A percentile compares a stretch with the other conserved stretches of the same genome.
Conservation (phyloP, 495 filamentous ascomycete species). For the Lasiosphaeris hirsuta region DNA sequence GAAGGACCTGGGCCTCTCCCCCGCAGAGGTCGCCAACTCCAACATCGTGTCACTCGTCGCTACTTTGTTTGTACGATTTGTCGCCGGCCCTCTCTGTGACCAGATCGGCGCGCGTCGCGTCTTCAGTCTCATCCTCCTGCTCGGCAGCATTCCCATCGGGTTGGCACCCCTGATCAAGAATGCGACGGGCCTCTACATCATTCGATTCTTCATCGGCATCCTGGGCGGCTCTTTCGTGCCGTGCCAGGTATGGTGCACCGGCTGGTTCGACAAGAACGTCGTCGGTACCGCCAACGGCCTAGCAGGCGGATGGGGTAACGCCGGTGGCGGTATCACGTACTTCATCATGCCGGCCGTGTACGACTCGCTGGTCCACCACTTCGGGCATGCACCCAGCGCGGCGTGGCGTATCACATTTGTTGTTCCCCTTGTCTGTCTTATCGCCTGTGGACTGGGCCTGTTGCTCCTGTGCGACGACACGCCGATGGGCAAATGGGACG, state of each 20-base stretch:
- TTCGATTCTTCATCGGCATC: slow-evolving; percentile 92
- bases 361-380: slow-evolving; percentile 64
- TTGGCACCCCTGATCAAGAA: slow-evolving; percentile 73
- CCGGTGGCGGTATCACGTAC: slow-evolving; percentile 82
- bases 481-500: slow-evolving; percentile 78
- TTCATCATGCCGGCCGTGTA: slow-evolving; percentile 94
- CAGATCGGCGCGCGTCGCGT: slow-evolving; percentile 76
- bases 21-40: slow-evolving; percentile 75
- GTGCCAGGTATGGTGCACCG: slow-evolving; percentile 94
- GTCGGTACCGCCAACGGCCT: slow-evolving; percentile 89
- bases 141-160: slow-evolving; percentile 77
- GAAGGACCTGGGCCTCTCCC: slow-evolving; percentile 68
- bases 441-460: slow-evolving; percentile 59
- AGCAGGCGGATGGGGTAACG: slow-evolving; percentile 82
- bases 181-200: slow-evolving; percentile 65
- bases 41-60: slow-evolving; percentile 85
- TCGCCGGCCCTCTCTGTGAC: slow-evolving; percentile 82
- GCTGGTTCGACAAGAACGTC: slow-evolving; percentile 93
- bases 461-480: slow-evolving; percentile 75
- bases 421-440: slow-evolving; percentile 76
- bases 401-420: slow-evolving; percentile 86
- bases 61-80: slow-evolving; percentile 78
- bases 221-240: slow-evolving; percentile 89
- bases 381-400: slow-evolving; percentile 56
- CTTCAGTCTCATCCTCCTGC: slow-evolving; percentile 72